Conservation (phyloP, 306 rosid genomes). For the Dalbergia cultrata region DNA sequence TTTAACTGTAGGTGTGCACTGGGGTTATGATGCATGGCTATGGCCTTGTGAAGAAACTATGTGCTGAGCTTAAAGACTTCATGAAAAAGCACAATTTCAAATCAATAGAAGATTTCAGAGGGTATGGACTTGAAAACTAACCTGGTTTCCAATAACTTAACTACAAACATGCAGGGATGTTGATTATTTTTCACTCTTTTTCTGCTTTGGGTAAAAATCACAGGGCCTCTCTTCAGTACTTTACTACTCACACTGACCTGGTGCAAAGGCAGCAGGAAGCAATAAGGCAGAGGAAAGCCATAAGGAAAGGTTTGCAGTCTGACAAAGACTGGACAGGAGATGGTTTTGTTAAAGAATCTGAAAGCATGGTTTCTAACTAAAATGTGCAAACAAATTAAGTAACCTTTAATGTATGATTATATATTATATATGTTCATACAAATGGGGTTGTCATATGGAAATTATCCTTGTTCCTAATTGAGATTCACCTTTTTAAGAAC, state of each 20-base stretch:
- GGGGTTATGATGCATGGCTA: constrained; percentile 99
- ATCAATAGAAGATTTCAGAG: constrained; percentile 92
- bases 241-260: constrained; percentile 91
- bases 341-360: constrained; percentile 90
- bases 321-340: constrained; percentile 99
- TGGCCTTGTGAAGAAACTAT: constrained; percentile 89
- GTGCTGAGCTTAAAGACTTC: constrained; percentile 83
- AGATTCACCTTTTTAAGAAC: constrained; percentile 25
- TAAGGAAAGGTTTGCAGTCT: constrained; percentile 80
- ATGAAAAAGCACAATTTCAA: constrained; percentile 87
- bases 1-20: constrained; percentile 78
- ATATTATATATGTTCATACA: constrained; percentile 14
- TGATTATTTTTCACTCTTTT: not conserved
- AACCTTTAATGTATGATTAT: constrained; percentile 20
- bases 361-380: constrained; percentile 98
- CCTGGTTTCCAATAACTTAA: constrained; percentile 22
- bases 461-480: constrained; percentile 21
- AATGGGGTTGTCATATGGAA: constrained; percentile 25
- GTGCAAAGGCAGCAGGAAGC: constrained; percentile 91
- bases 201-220: constrained; percentile 19
- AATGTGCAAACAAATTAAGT: not conserved
- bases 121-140: constrained; percentile 58
- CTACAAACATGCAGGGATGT: not conserved
- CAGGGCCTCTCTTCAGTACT: constrained; percentile 87
- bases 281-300: constrained; percentile 82